Base-by-base conservation (phyloP, 1,284 basidiomycete species). In the Cryptococcus sp. region DNA sequence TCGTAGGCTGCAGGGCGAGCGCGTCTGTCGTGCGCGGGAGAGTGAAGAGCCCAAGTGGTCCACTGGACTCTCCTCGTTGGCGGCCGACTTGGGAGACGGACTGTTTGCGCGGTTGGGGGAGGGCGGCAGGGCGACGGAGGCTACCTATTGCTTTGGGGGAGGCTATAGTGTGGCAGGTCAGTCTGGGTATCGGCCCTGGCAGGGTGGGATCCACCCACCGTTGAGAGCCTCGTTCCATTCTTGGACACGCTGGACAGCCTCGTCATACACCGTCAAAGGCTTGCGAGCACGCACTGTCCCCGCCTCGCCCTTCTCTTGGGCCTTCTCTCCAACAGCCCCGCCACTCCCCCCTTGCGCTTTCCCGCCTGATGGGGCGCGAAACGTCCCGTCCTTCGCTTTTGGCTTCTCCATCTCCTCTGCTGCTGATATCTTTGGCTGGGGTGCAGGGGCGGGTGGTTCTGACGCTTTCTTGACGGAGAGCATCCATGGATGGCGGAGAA, bases 181-280 rank as follows among this genome's bases (percentile, higher is more conserved):
- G 28, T 9, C 9, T 4, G 5, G 28, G 4, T 33, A 33, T 33
- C 28, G 9, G 9, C 28, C 28, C 28, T 33, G 28, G 20, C 58
- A 39, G 20, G 8, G 39, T n/a, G 12, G 28, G 24, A 23, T n/a
- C n/a, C 7, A 77, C 83, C 65, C 73, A 91, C 88, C 93, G 79
- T 87, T 93, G 54, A 98, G 79, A 0, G 93, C 93, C 72, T 97
- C 90, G 68, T 98, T 98, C 94, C 94, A 98, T 75, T 97, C 90
- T 77, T 96, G 93, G 20, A 98, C 95, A 67, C 89, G 87, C 70
- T 92, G 82, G 42, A 98, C 91, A 13, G 91, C 91, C 70, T 97
- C 91, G 63, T 97, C 91, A 70, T 89, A 95, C 63, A 89, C 90
- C 3, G 76, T 89, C 58, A 81, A 62, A 20, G 87, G 84, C 43